Evolutionary conservation across 768 basidiomycete genomes (phyloP).

Genomic region (Tubosaeta sp.): DNA sequence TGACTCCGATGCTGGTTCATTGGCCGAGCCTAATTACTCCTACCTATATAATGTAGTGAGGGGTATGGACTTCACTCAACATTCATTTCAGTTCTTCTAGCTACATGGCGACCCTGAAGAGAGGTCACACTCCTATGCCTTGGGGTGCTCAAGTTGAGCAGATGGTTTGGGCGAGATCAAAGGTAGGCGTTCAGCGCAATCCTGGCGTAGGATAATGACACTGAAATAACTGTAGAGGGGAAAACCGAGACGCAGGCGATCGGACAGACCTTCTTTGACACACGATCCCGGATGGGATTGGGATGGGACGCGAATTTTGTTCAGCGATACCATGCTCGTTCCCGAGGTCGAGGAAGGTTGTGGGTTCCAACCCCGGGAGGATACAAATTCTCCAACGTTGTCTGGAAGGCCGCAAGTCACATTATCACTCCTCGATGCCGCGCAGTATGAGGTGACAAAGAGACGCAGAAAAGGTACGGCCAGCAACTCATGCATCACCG

Average conservation of each 20-base stretch:
- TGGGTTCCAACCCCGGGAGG: background rate
- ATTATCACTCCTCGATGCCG: slow-evolving; percentile 4
- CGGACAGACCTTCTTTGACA: slow-evolving; percentile 9
- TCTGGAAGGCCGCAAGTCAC: background rate
- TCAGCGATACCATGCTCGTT: background rate
- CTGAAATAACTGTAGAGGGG: slow-evolving; percentile 4
- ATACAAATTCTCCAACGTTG: background rate
- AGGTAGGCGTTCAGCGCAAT: slow-evolving; percentile 3
- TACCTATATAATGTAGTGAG: slow-evolving; percentile 12
- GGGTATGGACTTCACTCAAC: background rate
- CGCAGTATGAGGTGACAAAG: background rate
- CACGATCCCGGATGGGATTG: slow-evolving; percentile 23
- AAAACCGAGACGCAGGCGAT: slow-evolving; percentile 11
- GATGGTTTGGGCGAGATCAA: slow-evolving; percentile 9
- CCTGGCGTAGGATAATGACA: background rate
- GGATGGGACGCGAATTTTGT: slow-evolving; percentile 16
- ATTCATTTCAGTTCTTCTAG: background rate
- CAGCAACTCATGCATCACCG: background rate
- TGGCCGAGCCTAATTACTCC: background rate
- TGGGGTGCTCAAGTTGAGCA: slow-evolving; percentile 6
- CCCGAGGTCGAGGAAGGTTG: background rate
- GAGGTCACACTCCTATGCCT: slow-evolving; percentile 7
- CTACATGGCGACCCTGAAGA: slow-evolving; percentile 22
- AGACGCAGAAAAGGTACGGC: slow-evolving; percentile 13
- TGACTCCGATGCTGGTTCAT: slow-evolving; percentile 6